Evolutionary conservation across 2,329 filamentous ascomycete genomes (phyloP), one percentile per base, ranked within the genome.

Genomic region (Colletotrichum scovillei): DNA sequence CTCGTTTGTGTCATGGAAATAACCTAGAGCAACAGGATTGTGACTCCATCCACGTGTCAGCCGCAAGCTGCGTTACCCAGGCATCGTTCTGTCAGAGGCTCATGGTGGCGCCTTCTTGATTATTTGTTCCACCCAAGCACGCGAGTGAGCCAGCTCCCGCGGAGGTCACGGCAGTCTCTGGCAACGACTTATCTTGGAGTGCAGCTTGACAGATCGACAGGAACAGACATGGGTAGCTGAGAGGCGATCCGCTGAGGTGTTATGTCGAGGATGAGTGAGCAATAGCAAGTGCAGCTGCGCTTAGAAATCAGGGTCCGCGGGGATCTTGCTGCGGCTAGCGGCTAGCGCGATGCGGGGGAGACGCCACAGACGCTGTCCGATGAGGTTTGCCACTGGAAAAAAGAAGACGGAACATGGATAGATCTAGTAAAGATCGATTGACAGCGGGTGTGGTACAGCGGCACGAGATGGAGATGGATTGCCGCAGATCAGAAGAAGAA

Each of bases 291-390:
- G 64, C 35, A 24, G 30, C 12, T 55, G 67, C 63, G 67, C 67
- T 66, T 62, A 52, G 55, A 49, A 55, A 57, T 53, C 46, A 12
- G 35, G n/a, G 52, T 30, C 28, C 32, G 8, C 22, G 56, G 60
- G 64, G 69, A 46, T 52, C 57, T n/a, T 59, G 14, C 71, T 65
- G 67, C 71, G 60, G 62, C 71, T 73, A 71, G 57, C 35, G n/a
- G 60, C 62, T 73, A 73, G 71, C 71, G 71, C 60, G 46, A 9
- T 73, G 55, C 38, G 60, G 71, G 71, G 67, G 67, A 57, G 70
- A 56, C 70, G 67, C 70, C 9, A 24, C n/a, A 71, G 55, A 55
- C 70, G 70, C 70, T 6, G 55, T 49, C n/a, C 8, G 46, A 26
- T 28, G 60, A 52, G 14, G 32, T 62, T 62, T 73, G 55, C 60